Evolutionary conservation across 2,329 filamentous ascomycete genomes (phyloP).

Genomic region (Ustilaginoidea virens): DNA sequence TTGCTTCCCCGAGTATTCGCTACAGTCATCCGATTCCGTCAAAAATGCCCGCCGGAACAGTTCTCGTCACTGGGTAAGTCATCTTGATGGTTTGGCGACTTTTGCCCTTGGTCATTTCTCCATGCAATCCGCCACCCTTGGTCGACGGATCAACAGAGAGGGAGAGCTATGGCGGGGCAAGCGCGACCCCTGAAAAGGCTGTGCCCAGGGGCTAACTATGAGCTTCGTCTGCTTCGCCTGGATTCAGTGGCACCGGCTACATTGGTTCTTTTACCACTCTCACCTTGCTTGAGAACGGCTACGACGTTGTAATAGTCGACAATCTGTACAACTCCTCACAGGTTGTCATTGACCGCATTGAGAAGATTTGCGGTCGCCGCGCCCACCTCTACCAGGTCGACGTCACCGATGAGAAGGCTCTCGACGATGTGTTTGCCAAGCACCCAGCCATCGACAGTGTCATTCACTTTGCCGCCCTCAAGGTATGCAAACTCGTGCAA

Average conservation of each 20-base stretch:
- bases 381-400: conserved; percentile 76
- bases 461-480: conserved; percentile 95
- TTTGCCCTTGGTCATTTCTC: neutral
- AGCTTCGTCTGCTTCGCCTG: conserved; percentile 5
- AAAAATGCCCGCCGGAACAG: conserved; percentile 68
- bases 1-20: too few species aligned
- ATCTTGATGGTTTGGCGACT: neutral
- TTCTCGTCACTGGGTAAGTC: conserved; percentile 75
- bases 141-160: too few species aligned
- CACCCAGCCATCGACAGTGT: conserved; percentile 94
- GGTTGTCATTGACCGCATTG: conserved; percentile 86
- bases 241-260: conserved; percentile 81
- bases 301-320: conserved; percentile 93
- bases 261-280: conserved; percentile 96
- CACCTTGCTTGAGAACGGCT: conserved; percentile 80
- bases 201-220: conserved; percentile 8
- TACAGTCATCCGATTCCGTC: neutral
- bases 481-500: conserved; percentile 38
- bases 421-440: conserved; percentile 77
- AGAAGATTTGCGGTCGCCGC: conserved; percentile 79
- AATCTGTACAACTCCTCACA: conserved; percentile 93
- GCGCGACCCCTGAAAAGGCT: neutral
- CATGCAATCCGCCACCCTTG: neutral
- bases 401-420: conserved; percentile 67
- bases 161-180: conserved; percentile 1